phyloP scores from a whole-genome alignment of 2,329 filamentous ascomycete genomes.

The Scedosporium dehoogii region DNA sequence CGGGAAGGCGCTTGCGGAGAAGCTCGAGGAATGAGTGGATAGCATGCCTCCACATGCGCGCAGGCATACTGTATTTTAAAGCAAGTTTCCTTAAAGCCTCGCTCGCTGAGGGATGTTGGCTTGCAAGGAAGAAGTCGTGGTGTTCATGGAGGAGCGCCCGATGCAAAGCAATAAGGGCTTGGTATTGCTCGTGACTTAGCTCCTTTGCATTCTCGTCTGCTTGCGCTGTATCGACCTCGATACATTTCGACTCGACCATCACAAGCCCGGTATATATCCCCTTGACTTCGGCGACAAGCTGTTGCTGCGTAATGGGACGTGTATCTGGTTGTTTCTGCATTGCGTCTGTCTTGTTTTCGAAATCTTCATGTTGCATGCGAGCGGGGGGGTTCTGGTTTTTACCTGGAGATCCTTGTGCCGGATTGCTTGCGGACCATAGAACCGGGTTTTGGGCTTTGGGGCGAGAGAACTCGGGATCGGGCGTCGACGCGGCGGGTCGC shows the following conservation, averaged over 20 bases:
- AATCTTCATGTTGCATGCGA: background rate
- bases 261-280: slow-evolving; percentile 74
- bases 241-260: slow-evolving; percentile 81
- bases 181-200: slow-evolving; percentile 64
- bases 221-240: slow-evolving; percentile 63
- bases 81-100: slow-evolving; percentile 58
- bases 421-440: background rate
- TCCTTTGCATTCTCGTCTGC: slow-evolving; percentile 27
- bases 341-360: slow-evolving; percentile 4
- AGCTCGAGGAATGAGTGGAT: slow-evolving; percentile 81
- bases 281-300: slow-evolving; percentile 72
- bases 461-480: background rate
- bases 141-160: slow-evolving; percentile 73
- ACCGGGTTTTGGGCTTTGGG: background rate
- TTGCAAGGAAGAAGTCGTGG: slow-evolving; percentile 78
- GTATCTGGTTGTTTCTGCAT: slow-evolving; percentile 45
- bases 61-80: slow-evolving; percentile 81
- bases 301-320: slow-evolving; percentile 62
- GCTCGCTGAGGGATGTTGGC: slow-evolving; percentile 73
- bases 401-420: background rate
- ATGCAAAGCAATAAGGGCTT: slow-evolving; percentile 73
- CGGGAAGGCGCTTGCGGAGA: slow-evolving; percentile 62
- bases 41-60: slow-evolving; percentile 86
- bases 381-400: background rate
- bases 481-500: background rate